Percentiles rank a stretch among this genome's conserved stretches.
These are phyloP conservation scores for Lactarius vividus DNA, from an alignment of 768 basidiomycete species.

Conservation along the genomic window DNA sequence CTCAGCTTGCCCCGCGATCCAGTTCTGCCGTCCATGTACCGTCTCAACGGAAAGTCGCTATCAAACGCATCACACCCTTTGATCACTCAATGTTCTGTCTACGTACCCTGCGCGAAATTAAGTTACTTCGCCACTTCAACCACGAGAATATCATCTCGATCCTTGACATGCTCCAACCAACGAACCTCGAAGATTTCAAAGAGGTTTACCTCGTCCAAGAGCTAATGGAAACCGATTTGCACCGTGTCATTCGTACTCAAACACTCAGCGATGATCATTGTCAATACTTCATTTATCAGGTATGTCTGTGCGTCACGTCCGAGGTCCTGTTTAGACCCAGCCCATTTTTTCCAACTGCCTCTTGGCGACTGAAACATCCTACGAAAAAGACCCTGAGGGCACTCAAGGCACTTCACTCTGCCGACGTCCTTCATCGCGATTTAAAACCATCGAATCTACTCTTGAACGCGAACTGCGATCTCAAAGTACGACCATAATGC, in stretches of 20 bases:
- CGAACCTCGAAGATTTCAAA: conserved; percentile 67
- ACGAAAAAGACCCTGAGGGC: conserved; percentile 75
- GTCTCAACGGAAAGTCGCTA: conserved; percentile 88
- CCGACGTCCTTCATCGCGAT: conserved; percentile 93
- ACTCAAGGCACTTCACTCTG: conserved; percentile 91
- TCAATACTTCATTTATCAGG: conserved; percentile 98
- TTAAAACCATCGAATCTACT: conserved; percentile 95
- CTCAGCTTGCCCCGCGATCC: conserved; percentile 19
- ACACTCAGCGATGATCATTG: conserved; percentile 91
- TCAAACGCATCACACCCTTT: conserved; percentile 95
- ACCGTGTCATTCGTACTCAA: conserved; percentile 95
- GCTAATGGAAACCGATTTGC: conserved; percentile 92
- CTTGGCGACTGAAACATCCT: neutral
- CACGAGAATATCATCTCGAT: conserved; percentile 93
- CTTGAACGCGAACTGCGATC: conserved; percentile 93
- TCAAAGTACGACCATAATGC: conserved; percentile 58
- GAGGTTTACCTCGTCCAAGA: conserved; percentile 81
- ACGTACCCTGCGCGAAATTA: conserved; percentile 89
- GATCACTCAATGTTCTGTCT: conserved; percentile 96
- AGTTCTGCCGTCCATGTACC: conserved; percentile 83
- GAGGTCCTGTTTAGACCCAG: neutral
- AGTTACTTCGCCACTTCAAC: conserved; percentile 84
- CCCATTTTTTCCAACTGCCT: neutral
- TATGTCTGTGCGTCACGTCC: conserved; percentile 33
- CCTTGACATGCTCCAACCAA: conserved; percentile 87